Evolutionary conservation across 2,329 filamentous ascomycete species (phyloP).

Genomic region (Raffaelea ambrosiae): DNA sequence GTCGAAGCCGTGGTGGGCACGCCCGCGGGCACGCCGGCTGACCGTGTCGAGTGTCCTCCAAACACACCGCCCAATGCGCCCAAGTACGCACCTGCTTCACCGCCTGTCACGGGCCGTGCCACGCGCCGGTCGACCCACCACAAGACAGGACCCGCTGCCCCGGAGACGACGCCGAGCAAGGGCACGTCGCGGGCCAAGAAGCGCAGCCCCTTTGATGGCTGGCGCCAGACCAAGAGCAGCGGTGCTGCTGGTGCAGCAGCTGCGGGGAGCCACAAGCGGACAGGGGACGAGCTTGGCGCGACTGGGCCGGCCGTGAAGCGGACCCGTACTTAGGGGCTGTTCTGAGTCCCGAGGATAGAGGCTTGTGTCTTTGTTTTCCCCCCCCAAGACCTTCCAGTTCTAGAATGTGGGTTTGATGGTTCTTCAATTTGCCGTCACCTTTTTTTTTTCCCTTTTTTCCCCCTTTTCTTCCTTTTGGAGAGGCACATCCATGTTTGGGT

Average conservation of each 20-base stretch:
- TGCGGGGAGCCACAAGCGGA: slow-evolving; percentile 33
- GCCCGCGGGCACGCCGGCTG: slow-evolving; percentile 32
- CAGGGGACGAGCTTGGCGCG: slow-evolving; percentile 21
- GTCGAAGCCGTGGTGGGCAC: slow-evolving; percentile 19
- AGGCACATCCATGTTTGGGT: no score
- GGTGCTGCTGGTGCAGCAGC: no score
- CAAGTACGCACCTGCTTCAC: slow-evolving; percentile 46
- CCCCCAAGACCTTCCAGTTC: background rate
- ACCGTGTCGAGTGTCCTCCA: slow-evolving; percentile 22
- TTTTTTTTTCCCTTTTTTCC: slow-evolving; percentile 3
- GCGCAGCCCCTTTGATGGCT: slow-evolving; percentile 57
- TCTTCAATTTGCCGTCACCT: no score
- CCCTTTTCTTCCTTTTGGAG: background rate
- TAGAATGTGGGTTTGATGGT: no score
- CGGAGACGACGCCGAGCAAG: slow-evolving; percentile 33
- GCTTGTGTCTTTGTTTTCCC: background rate
- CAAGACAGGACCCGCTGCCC: slow-evolving; percentile 29
- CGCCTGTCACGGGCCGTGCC: slow-evolving; percentile 52
- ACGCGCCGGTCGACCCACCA: slow-evolving; percentile 42
- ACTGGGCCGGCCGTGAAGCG: background rate
- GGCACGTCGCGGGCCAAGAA: slow-evolving; percentile 20
- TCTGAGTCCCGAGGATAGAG: no score
- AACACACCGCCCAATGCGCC: slow-evolving; percentile 44
- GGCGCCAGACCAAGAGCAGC: slow-evolving; percentile 56
- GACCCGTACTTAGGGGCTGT: background rate